These are phyloP conservation scores for Scolecobasidium constrictum DNA, from an alignment of 2,329 filamentous ascomycete genomes.

Conservation along the genomic window DNA sequence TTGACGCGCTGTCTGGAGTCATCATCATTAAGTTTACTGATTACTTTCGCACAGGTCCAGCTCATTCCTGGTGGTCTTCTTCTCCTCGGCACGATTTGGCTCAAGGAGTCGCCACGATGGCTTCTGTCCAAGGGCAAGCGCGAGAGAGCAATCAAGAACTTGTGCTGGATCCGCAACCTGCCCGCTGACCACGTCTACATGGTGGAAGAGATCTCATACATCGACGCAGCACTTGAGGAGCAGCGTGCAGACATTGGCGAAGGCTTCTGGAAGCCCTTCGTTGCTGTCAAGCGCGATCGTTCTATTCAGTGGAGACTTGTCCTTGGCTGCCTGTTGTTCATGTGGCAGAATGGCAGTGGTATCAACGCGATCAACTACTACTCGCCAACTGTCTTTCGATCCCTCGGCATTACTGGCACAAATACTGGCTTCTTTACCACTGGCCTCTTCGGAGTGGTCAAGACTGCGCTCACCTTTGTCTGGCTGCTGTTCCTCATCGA, in stretches of 20 bases:
- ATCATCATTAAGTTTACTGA: too few species aligned
- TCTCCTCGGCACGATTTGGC: constrained; percentile 30
- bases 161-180: constrained; percentile 55
- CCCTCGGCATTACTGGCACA: constrained; percentile 49
- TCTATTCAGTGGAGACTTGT: constrained; percentile 61
- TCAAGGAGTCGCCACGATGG: constrained; percentile 35
- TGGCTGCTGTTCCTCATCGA: constrained; percentile 63
- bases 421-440: constrained; percentile 55
- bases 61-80: constrained; percentile 56
- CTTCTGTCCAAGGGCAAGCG: constrained; percentile 30
- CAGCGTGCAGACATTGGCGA: constrained; percentile 52
- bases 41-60: constrained; percentile 45
- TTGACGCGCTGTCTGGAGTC: too few species aligned
- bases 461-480: constrained; percentile 56
- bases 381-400: constrained; percentile 56
- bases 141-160: constrained; percentile 29
- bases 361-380: constrained; percentile 60
- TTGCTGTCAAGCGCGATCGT: constrained; percentile 40
- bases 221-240: constrained; percentile 58
- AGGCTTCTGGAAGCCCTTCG: constrained; percentile 67
- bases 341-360: constrained; percentile 67
- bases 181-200: constrained; percentile 52
- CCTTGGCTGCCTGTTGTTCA: constrained; percentile 62
- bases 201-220: constrained; percentile 59
- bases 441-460: constrained; percentile 67